phyloP scores from a whole-genome alignment of 2,329 filamentous ascomycete species.

The Neoarthrinium moseri region DNA sequence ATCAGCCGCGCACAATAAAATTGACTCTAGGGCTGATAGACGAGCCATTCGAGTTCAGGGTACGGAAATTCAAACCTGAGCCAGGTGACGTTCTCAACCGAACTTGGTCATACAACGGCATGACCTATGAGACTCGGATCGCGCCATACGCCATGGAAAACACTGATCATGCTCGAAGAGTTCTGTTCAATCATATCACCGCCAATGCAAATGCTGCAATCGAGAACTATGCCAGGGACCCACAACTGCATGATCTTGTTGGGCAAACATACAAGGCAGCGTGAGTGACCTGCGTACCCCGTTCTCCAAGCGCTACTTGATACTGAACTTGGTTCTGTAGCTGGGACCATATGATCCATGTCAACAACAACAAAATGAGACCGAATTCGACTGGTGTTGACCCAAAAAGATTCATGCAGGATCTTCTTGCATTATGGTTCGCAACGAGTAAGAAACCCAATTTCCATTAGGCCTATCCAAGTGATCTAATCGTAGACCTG shows the following conservation, averaged over 20 bases:
- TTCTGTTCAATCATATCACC: conserved; percentile 36
- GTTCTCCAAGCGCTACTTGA: neutral
- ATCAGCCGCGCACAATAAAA: conserved; percentile 30
- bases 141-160: conserved; percentile 39
- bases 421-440: conserved; percentile 45
- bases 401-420: conserved; percentile 32
- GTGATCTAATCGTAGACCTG: neutral
- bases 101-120: conserved; percentile 21
- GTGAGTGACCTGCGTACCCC: conserved; percentile 17
- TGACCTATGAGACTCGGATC: conserved; percentile 27
- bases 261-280: conserved; percentile 26
- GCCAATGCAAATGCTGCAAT: conserved; percentile 28
- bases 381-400: conserved; percentile 18
- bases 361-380: conserved; percentile 22
- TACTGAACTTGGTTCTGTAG: conserved; percentile 14
- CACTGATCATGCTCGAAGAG: conserved; percentile 30
- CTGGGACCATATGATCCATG: conserved; percentile 14
- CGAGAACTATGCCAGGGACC: conserved; percentile 24
- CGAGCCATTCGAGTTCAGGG: conserved; percentile 34
- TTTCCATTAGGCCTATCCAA: neutral
- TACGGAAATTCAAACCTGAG: conserved; percentile 39
- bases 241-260: conserved; percentile 28
- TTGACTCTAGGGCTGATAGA: conserved; percentile 37
- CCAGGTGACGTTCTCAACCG: conserved; percentile 35
- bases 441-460: conserved; percentile 38